Conservation (phyloP, 345 rosid genomes). For the Salix suchowensis region DNA sequence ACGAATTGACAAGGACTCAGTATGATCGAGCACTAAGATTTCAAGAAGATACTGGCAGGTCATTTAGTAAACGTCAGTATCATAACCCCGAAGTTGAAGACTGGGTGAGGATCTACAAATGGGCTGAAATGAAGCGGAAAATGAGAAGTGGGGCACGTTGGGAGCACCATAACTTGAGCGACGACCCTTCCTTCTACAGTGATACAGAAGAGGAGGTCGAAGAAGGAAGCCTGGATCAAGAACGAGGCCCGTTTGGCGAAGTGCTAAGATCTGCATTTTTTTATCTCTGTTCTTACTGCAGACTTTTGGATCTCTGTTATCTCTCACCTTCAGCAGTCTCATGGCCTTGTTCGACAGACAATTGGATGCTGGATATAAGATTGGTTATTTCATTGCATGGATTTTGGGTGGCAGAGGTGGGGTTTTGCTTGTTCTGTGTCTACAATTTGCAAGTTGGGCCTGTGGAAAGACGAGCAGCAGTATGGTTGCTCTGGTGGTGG, state of each 20-base stretch:
- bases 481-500: constrained; percentile 46
- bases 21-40: constrained; percentile 52
- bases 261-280: constrained; percentile 56
- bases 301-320: constrained; percentile 49
- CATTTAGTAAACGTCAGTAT: constrained; percentile 26
- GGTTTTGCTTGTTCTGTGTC: constrained; percentile 59
- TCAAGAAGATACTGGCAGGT: constrained; percentile 37
- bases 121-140: constrained; percentile 57
- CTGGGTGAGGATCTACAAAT: constrained; percentile 35
- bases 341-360: constrained; percentile 62
- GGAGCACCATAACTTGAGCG: constrained; percentile 25
- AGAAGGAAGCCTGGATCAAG: constrained; percentile 32
- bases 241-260: constrained; percentile 52
- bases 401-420: constrained; percentile 75
- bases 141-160: constrained; percentile 43
- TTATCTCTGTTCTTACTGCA: constrained; percentile 54
- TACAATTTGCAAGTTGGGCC: constrained; percentile 74
- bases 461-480: constrained; percentile 88
- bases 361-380: constrained; percentile 74
- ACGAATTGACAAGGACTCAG: constrained; percentile 53
- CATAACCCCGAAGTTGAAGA: constrained; percentile 45
- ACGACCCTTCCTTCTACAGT: constrained; percentile 20
- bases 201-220: constrained; percentile 37
- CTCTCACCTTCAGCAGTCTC: constrained; percentile 60
- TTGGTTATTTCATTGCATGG: constrained; percentile 75